Base-by-base conservation (phyloP, 176 grass and related monocot species). In the Carex cristatella region DNA sequence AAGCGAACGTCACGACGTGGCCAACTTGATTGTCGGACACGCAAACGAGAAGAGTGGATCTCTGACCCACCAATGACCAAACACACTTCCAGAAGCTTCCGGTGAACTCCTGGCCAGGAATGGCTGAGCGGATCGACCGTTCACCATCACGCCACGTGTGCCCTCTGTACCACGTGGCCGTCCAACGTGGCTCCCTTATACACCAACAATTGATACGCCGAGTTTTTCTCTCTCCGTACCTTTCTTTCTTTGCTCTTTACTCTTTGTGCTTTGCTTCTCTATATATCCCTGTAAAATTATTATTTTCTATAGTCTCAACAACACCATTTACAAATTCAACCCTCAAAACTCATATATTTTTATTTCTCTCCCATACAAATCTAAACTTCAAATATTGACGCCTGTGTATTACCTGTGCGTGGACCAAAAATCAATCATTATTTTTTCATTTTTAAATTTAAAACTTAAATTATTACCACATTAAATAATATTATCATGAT, bases 11-110 rank as follows among this genome's bases (percentile, higher is more conserved):
- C 68, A 12, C 69, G 62, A 90, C 86, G 88, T 86, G 88, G 86
- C 83, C 54, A 4, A 13, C 44, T 19, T 5, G 13, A 14, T 0
- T 2, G 5, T 0, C 18, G 8, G 89, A 87, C 94, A 93, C 94
- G 91, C 82, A 23, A 53, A 1, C 37, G 27, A 40, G 7, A 7
- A 32, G n/a, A 79, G 60, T 10, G 33, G 58, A 31, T 32, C 66
- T 75, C 84, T 81, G 74, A 91, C 85, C 79, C 37, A 69, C 62
- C 16, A 46, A 56, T 40, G 38, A 40, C 38, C 38, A 40, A 40
- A 40, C 38, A 37, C 81, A 16, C 79, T 95, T 95, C 93, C 85
- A 92, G 95, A 95, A 98, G 37, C 88, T 95, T 98, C 89, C 57
- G 38, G 85, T 59, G 65, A 64, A 65, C 88, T 99, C 90, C 86